Base-by-base conservation (phyloP, 108 stramenopile genomes). In the Chaetoceros tenuissimus region DNA sequence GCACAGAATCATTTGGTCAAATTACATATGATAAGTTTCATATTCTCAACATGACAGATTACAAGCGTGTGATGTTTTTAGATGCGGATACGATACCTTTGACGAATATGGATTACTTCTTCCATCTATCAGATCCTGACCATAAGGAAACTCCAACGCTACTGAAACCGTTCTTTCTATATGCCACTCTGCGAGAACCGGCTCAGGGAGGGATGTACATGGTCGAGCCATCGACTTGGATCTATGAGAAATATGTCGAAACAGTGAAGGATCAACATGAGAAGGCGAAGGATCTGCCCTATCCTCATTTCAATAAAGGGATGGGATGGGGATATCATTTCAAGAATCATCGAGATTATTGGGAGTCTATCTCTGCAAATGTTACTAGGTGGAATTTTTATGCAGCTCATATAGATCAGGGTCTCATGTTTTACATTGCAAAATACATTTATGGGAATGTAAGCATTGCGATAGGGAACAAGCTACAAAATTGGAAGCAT, bases 21-120 rank as follows among this genome's bases (percentile, higher is more conserved):
- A 29, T 66, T 13, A 68, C 67, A 46, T 49, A 75, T 52, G 73
- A 78, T 22, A 84, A 84, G 44, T 84, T 84, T 26, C 53, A 63
- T n/a, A 63, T 78, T 18, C 55, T 84, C 31, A 56, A 56, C 22
- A 28, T 83, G 46, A 79, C 75, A 21, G 71, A 81, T 60, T 90
- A 85, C 61, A 57, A 72, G 19, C 72, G 78, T 1, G 75, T 85
- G 0, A 59, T 85, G 43, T 81, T 80, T 51, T 20, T 90, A 40
- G 89, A 90, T 48, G 72, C 67, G 5, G 89, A 90, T 60, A 64
- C 83, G n/a, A 57, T 82, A 40, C 85, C 85, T 17, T 46, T 75
- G 17, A 70, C 68, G 40, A 72, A 76, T 54, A 49, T 81, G 62
- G 85, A 87, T 44, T 75, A 75, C 43, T 31, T 80, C 23, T 82